Conservation (phyloP, 2,329 filamentous ascomycete species). For the Periconia macrospinosa region DNA sequence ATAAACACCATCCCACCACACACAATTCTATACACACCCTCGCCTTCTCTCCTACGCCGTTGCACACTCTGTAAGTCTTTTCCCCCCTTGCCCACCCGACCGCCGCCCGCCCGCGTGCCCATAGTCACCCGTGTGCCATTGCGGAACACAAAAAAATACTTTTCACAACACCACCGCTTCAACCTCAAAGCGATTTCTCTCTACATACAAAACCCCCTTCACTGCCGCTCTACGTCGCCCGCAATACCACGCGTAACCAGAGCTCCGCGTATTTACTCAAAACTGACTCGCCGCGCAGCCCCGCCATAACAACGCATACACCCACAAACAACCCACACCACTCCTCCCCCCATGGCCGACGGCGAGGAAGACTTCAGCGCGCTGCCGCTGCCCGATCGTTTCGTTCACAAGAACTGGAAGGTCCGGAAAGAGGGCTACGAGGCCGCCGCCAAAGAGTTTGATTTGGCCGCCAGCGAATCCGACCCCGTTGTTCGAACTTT, state of each 20-base stretch:
- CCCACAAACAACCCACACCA: slow-evolving; percentile 9
- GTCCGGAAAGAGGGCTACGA: slow-evolving; percentile 94
- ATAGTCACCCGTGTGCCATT: not conserved
- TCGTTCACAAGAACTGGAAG: slow-evolving; percentile 95
- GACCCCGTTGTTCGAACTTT: slow-evolving; percentile 88
- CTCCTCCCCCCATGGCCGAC: slow-evolving; percentile 67
- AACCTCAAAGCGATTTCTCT: too few species aligned
- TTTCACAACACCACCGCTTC: too few species aligned
- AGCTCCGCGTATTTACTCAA: not conserved
- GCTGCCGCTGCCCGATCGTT: slow-evolving; percentile 76
- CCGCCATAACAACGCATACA: slow-evolving; percentile 2
- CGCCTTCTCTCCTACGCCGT: too few species aligned
- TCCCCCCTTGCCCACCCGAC: not conserved
- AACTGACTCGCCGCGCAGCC: not conserved
- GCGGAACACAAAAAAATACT: too few species aligned
- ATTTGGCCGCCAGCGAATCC: slow-evolving; percentile 79
- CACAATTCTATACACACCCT: too few species aligned
- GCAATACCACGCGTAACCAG: too few species aligned
- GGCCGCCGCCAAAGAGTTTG: slow-evolving; percentile 85
- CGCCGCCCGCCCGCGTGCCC: slow-evolving; percentile 1
- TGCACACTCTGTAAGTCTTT: not conserved
- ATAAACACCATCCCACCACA: too few species aligned
- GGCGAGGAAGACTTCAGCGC: slow-evolving; percentile 78
- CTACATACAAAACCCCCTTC: too few species aligned
- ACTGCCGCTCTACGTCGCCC: too few species aligned